phyloP scores from a whole-genome alignment of 2,329 filamentous ascomycete genomes.

The Diaporthe sp. region DNA sequence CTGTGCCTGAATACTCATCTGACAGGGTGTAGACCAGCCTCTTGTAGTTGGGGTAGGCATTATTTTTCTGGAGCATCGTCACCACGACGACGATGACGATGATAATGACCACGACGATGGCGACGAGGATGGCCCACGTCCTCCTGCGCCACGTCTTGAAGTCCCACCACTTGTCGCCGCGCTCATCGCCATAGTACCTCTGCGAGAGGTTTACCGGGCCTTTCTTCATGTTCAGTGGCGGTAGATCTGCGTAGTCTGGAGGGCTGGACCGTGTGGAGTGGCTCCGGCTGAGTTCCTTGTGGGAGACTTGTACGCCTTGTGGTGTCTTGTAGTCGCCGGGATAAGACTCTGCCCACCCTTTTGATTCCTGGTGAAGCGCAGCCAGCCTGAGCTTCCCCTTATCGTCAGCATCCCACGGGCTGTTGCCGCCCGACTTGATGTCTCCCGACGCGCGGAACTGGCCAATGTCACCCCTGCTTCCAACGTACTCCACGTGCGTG shows the following conservation, averaged over 20 bases:
- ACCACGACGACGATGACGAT: slow-evolving; percentile 63
- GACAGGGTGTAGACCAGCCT: slow-evolving; percentile 59
- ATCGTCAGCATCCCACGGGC: slow-evolving; percentile 12
- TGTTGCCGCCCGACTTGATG: slow-evolving; percentile 4
- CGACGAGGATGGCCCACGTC: slow-evolving; percentile 59
- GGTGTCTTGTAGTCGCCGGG: background rate
- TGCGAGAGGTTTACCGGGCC: slow-evolving; percentile 1
- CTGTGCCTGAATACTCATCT: slow-evolving; percentile 63
- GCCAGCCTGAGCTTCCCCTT: slow-evolving; percentile 15
- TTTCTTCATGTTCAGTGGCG: slow-evolving; percentile 21
- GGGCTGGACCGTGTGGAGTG: slow-evolving; percentile 3
- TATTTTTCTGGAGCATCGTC: slow-evolving; percentile 54
- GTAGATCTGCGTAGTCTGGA: slow-evolving; percentile 22
- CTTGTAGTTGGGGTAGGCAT: slow-evolving; percentile 61
- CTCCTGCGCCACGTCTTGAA: slow-evolving; percentile 66
- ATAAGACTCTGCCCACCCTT: background rate
- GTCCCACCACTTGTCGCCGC: slow-evolving; percentile 47
- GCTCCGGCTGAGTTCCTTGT: slow-evolving; percentile 23
- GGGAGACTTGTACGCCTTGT: background rate
- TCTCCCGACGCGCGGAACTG: slow-evolving; percentile 14
- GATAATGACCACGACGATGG: slow-evolving; percentile 51
- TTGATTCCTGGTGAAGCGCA: slow-evolving; percentile 5
- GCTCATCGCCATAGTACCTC: slow-evolving; percentile 17
- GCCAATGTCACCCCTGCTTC: slow-evolving; percentile 5
- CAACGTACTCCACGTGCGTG: slow-evolving; percentile 26